Percentiles rank a stretch among this genome's conserved stretches.
phyloP scores from a whole-genome alignment of 305 asterid genomes.

The Rubia tinctorum region DNA sequence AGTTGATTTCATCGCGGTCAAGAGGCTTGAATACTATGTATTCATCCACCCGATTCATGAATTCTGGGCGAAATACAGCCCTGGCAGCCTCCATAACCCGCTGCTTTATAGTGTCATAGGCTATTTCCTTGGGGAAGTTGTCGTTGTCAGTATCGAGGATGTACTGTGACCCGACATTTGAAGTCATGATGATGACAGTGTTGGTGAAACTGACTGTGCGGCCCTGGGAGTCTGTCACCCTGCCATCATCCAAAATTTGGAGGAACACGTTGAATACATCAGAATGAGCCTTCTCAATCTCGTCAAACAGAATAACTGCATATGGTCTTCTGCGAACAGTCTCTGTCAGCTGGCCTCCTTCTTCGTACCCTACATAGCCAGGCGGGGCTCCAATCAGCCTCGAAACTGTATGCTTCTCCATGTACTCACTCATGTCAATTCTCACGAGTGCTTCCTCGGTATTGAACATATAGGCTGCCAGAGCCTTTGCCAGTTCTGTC shows the following conservation, averaged over 20 bases:
- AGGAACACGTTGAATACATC: conserved; percentile 93
- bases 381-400: conserved; percentile 94
- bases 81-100: conserved; percentile 89
- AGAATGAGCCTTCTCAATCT: conserved; percentile 89
- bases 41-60: conserved; percentile 95
- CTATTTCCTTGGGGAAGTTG: conserved; percentile 43
- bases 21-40: conserved; percentile 96
- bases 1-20: conserved; percentile 68
- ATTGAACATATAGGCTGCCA: conserved; percentile 77
- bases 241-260: conserved; percentile 92
- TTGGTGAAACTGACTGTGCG: conserved; percentile 86
- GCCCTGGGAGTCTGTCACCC: conserved; percentile 93
- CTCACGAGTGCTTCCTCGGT: conserved; percentile 92
- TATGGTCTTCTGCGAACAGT: conserved; percentile 86
- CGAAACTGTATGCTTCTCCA: conserved; percentile 97
- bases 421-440: conserved; percentile 95
- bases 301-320: conserved; percentile 84
- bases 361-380: conserved; percentile 93
- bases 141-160: conserved; percentile 67
- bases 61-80: conserved; percentile 78
- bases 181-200: conserved; percentile 86
- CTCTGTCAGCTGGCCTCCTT: conserved; percentile 95
- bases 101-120: conserved; percentile 66
- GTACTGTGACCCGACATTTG: conserved; percentile 86
- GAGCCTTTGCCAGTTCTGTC: conserved; percentile 92